Evolutionary conservation across 371 early-diverging fungal species (phyloP).

Genomic region (Rhizopus delemar): DNA sequence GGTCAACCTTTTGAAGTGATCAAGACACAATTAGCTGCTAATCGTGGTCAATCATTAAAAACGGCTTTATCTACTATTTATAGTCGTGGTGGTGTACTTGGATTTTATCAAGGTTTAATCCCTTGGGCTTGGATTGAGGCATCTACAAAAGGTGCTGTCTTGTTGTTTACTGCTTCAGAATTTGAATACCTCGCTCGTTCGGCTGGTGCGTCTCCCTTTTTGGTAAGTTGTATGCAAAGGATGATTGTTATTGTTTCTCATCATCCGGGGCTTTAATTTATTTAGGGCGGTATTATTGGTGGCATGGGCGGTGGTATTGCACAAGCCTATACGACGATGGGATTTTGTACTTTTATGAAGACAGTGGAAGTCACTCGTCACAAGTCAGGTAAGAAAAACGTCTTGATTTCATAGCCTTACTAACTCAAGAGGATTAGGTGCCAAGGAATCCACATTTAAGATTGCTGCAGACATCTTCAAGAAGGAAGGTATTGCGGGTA

Average conservation of each 20-base stretch:
- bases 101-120: conserved; percentile 82
- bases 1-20: conserved; percentile 51
- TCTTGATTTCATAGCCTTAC: too few relatives aligned
- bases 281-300: conserved; percentile 80
- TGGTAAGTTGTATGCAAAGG: conserved; percentile 30
- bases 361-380: conserved; percentile 97
- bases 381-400: conserved; percentile 60
- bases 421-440: conserved; percentile 33
- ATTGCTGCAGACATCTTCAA: conserved; percentile 88
- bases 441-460: conserved; percentile 73
- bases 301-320: conserved; percentile 91
- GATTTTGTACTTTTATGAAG: conserved; percentile 98
- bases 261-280: not conserved
- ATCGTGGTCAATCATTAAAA: conserved; percentile 72
- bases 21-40: conserved; percentile 87
- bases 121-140: conserved; percentile 93
- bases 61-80: conserved; percentile 67
- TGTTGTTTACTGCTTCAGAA: conserved; percentile 90
- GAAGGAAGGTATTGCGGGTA: conserved; percentile 89
- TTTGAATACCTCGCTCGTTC: conserved; percentile 75
- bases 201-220: conserved; percentile 59
- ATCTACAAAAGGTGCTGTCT: conserved; percentile 88
- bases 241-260: too few relatives aligned
- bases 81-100: conserved; percentile 75
- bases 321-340: conserved; percentile 96